Percentiles rank a stretch among this genome's conserved stretches.
These are phyloP conservation scores for Yamadazyma sp. DNA, from an alignment of 1,139 yeast species.

Conservation along the genomic window DNA sequence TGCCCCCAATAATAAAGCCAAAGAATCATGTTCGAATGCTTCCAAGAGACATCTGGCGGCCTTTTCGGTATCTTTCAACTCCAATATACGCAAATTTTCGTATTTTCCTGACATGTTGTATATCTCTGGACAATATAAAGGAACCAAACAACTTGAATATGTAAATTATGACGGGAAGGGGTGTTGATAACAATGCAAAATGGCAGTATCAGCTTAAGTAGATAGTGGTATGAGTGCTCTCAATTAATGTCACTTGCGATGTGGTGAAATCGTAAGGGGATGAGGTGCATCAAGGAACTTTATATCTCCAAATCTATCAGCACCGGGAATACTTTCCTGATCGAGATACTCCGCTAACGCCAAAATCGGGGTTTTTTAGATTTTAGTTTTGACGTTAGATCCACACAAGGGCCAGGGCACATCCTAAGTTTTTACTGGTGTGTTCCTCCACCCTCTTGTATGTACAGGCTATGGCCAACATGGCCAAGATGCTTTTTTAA, in stretches of 20 bases:
- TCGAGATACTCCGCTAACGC: background rate
- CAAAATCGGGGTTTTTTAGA: too few species aligned
- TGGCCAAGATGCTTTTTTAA: too few species aligned
- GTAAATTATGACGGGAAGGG: background rate
- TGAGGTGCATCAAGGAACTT: background rate
- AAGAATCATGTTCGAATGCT: conserved; percentile 53
- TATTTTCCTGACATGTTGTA: conserved; percentile 7
- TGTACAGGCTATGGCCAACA: too few species aligned
- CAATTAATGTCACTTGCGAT: too few species aligned
- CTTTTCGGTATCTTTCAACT: conserved; percentile 45
- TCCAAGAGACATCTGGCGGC: conserved; percentile 55
- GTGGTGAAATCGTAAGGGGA: background rate
- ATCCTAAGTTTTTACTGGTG: too few species aligned
- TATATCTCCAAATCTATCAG: background rate
- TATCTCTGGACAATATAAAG: conserved; percentile 1
- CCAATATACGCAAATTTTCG: conserved; percentile 27
- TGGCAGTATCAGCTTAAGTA: too few species aligned
- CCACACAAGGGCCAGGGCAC: too few species aligned
- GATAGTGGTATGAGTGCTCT: background rate
- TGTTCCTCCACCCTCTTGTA: too few species aligned
- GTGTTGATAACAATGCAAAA: too few species aligned
- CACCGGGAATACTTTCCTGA: conserved; percentile 1
- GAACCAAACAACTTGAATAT: conserved; percentile 1
- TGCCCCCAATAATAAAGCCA: conserved; percentile 47
- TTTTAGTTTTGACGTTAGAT: too few species aligned